These are phyloP conservation scores for Daldinia sp. DNA, from an alignment of 2,329 filamentous ascomycete species.

Conservation along the genomic window DNA sequence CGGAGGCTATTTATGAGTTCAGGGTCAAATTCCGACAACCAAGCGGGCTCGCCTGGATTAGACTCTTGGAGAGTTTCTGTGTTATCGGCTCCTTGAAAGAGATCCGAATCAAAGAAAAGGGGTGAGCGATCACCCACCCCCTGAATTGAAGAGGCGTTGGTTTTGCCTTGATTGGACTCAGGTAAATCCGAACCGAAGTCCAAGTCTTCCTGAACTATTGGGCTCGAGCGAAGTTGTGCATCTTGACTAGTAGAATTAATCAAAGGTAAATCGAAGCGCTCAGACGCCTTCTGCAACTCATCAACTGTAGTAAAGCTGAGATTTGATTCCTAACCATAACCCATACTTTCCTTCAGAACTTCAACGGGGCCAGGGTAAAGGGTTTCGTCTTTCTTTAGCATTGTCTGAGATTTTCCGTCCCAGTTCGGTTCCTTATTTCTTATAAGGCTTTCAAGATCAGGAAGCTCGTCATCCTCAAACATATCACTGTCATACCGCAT, in stretches of 20 bases:
- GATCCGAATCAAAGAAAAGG: slow-evolving; percentile 21
- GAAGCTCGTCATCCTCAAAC: slow-evolving; percentile 38
- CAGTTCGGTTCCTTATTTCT: background rate
- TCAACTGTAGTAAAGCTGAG: slow-evolving; percentile 46
- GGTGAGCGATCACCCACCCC: slow-evolving; percentile 2
- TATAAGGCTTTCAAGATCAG: slow-evolving; percentile 38
- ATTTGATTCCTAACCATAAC: slow-evolving; percentile 43
- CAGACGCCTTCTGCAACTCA: slow-evolving; percentile 43
- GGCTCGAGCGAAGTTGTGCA: background rate
- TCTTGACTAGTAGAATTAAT: background rate
- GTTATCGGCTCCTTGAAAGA: background rate
- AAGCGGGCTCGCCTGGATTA: slow-evolving; percentile 36
- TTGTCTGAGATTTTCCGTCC: slow-evolving; percentile 7
- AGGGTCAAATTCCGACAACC: slow-evolving; percentile 43
- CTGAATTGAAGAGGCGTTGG: background rate
- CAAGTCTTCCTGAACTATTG: background rate
- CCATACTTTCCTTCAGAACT: slow-evolving; percentile 42
- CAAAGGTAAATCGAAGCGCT: slow-evolving; percentile 38
- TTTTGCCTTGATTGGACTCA: background rate
- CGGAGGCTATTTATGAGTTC: slow-evolving; percentile 43
- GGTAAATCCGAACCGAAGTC: slow-evolving; percentile 15
- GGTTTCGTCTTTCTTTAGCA: slow-evolving; percentile 37
- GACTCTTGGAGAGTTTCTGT: background rate
- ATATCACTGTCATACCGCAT: slow-evolving; percentile 23
- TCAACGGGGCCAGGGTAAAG: slow-evolving; percentile 42